Evolutionary conservation across 768 basidiomycete genomes (phyloP).

Genomic region (Coprinellus micaceus): DNA sequence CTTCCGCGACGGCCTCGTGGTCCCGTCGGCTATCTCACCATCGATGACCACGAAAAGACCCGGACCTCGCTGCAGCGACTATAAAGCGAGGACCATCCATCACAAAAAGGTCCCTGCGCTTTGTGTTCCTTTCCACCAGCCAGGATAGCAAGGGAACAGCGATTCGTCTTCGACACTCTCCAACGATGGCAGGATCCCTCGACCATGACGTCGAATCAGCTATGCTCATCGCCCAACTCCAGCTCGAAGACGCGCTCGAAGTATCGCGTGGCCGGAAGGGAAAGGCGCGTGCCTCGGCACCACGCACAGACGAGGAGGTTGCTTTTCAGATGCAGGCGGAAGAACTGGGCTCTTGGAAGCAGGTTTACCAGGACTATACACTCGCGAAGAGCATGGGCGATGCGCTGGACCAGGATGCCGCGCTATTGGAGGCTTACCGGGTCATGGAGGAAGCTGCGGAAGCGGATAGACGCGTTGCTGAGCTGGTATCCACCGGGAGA

Average conservation of each 20-base stretch:
- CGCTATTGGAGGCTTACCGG: slow-evolving; percentile 3
- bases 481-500: neutral
- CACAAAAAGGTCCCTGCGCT: neutral
- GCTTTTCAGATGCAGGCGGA: slow-evolving; percentile 42
- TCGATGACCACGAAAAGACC: neutral
- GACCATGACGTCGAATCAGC: slow-evolving; percentile 34
- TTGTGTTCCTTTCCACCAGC: neutral
- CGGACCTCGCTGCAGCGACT: neutral
- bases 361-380: neutral
- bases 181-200: neutral
- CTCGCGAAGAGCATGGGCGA: slow-evolving; percentile 6
- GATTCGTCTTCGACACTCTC: too few species aligned
- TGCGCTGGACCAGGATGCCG: neutral
- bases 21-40: neutral
- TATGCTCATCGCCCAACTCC: slow-evolving; percentile 37
- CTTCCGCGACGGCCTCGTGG: neutral
- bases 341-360: slow-evolving; percentile 19
- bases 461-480: slow-evolving; percentile 10
- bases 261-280: slow-evolving; percentile 29
- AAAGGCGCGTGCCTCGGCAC: slow-evolving; percentile 28
- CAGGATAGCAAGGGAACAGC: neutral
- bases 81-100: neutral
- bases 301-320: slow-evolving; percentile 40
- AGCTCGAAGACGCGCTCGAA: slow-evolving; percentile 38
- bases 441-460: slow-evolving; percentile 11